Conservation (phyloP, 2,329 filamentous ascomycete species). For the Xylaria sp. region DNA sequence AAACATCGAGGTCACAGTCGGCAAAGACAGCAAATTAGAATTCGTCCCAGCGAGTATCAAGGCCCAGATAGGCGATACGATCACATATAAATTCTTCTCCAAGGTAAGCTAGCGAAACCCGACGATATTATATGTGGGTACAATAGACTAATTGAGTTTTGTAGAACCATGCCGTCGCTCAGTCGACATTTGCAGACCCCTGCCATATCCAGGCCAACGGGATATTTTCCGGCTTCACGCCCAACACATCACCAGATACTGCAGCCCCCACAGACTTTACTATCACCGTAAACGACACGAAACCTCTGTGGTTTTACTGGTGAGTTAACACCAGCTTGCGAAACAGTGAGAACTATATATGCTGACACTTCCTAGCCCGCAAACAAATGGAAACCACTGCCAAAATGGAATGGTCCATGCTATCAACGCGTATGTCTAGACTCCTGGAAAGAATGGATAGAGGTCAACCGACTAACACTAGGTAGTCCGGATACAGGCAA, state of each 20-base stretch:
- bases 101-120: slow-evolving; percentile 42
- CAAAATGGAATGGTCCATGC: slow-evolving; percentile 56
- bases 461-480: slow-evolving; percentile 16
- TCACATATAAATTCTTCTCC: slow-evolving; percentile 57
- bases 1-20: slow-evolving; percentile 53
- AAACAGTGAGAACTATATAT: neutral
- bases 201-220: slow-evolving; percentile 52
- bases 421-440: slow-evolving; percentile 53
- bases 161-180: slow-evolving; percentile 56
- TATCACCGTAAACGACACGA: slow-evolving; percentile 58
- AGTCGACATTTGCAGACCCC: slow-evolving; percentile 55
- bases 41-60: slow-evolving; percentile 54
- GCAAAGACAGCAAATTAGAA: slow-evolving; percentile 51
- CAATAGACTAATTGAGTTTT: slow-evolving; percentile 18
- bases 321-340: slow-evolving; percentile 25
- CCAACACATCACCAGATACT: slow-evolving; percentile 47
- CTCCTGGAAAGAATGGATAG: slow-evolving; percentile 12
- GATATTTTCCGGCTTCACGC: slow-evolving; percentile 58
- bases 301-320: slow-evolving; percentile 62
- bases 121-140: neutral
- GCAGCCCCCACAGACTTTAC: slow-evolving; percentile 55
- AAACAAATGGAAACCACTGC: slow-evolving; percentile 57
- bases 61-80: slow-evolving; percentile 53
- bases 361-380: slow-evolving; percentile 47
- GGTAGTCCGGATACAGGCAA: slow-evolving; percentile 49